These are phyloP conservation scores for Penicillium italicum DNA, from an alignment of 2,329 filamentous ascomycete species.

Conservation along the genomic window DNA sequence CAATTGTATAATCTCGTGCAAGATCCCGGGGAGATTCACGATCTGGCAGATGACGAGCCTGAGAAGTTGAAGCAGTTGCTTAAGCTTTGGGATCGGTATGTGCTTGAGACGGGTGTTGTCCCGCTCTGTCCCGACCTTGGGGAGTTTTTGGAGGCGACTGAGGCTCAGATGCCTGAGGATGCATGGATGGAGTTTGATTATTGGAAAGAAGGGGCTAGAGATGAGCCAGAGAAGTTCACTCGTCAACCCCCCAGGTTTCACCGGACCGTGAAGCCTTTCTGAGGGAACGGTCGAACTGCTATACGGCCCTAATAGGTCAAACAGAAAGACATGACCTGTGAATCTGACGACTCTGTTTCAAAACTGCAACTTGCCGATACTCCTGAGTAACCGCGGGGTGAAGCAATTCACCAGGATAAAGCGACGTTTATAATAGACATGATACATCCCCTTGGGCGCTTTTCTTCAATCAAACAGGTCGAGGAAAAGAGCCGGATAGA, in stretches of 20 bases:
- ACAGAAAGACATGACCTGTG: neutral
- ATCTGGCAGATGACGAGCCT: conserved; percentile 42
- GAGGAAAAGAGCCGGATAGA: no score
- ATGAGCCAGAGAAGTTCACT: conserved; percentile 47
- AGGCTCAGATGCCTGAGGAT: conserved; percentile 63
- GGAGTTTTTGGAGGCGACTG: conserved; percentile 57
- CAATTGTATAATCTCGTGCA: conserved; percentile 54
- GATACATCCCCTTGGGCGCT: no score
- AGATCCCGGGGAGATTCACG: conserved; percentile 52
- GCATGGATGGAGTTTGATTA: conserved; percentile 66
- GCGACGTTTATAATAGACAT: neutral
- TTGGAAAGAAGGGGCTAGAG: conserved; percentile 54
- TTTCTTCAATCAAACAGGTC: no score
- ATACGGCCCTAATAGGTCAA: neutral
- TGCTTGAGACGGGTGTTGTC: conserved; percentile 58
- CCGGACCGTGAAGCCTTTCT: conserved; percentile 37
- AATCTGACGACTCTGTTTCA: neutral
- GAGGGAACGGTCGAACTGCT: neutral
- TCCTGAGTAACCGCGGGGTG: neutral
- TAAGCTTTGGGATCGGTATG: conserved; percentile 56
- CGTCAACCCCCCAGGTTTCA: conserved; percentile 34
- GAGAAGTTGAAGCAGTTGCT: conserved; percentile 49
- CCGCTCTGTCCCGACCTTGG: conserved; percentile 58
- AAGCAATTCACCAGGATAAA: neutral
- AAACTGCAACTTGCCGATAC: neutral